Percentiles rank a stretch among this genome's conserved stretches.
Evolutionary conservation across 1,139 yeast genomes (phyloP).

Genomic region (Kodamaea plutei): DNA sequence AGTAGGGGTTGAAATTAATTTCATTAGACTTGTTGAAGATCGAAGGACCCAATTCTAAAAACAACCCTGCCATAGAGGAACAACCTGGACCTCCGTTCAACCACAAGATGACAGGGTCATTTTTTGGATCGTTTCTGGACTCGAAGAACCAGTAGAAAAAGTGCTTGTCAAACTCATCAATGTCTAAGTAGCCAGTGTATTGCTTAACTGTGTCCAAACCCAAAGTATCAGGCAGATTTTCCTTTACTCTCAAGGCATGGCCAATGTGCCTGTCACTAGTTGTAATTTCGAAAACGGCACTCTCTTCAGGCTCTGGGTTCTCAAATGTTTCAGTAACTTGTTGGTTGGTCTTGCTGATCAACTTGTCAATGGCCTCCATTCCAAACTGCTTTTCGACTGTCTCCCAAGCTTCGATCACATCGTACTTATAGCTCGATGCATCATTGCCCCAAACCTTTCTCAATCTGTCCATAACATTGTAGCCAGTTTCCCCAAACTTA

Average conservation of each 20-base stretch:
- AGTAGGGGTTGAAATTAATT: constrained; percentile 55
- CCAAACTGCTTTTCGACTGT: constrained; percentile 29
- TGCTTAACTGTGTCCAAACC: constrained; percentile 58
- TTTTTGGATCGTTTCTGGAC: constrained; percentile 46
- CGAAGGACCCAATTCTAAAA: constrained; percentile 68
- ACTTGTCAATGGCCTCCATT: constrained; percentile 17
- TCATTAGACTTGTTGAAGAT: constrained; percentile 45
- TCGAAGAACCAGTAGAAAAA: constrained; percentile 79
- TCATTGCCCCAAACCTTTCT: constrained; percentile 4
- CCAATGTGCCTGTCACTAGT: constrained; percentile 20
- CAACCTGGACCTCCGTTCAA: constrained; percentile 78
- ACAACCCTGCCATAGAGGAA: constrained; percentile 62
- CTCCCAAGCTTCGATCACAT: constrained; percentile 8
- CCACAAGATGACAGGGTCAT: constrained; percentile 65
- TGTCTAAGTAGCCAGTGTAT: constrained; percentile 63
- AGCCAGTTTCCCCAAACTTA: constrained; percentile 1
- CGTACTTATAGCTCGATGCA: background rate
- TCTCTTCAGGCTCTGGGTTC: constrained; percentile 9
- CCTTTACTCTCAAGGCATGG: constrained; percentile 38
- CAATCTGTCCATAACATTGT: constrained; percentile 6
- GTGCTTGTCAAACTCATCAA: constrained; percentile 57
- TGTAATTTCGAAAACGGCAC: constrained; percentile 11
- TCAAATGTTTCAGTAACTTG: constrained; percentile 18
- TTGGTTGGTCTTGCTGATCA: constrained; percentile 15
- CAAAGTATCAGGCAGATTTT: constrained; percentile 37